Percentiles rank a stretch among this genome's conserved stretches.
Conservation (phyloP, 768 basidiomycete species). For the Rhodotorula toruloides region DNA sequence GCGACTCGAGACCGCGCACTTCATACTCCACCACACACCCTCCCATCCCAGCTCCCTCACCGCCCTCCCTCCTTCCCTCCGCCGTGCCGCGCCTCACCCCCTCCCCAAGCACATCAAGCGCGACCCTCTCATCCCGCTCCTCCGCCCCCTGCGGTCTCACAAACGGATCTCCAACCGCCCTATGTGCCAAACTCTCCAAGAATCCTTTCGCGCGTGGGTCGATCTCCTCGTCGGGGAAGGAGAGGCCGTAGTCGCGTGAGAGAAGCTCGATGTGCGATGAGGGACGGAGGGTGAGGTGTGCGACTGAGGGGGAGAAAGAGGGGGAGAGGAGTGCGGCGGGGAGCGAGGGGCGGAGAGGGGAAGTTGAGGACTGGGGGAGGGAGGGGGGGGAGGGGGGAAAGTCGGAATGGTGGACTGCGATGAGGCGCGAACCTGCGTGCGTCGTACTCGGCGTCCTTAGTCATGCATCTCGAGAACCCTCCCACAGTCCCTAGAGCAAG, state of each 20-base stretch:
- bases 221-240: background rate
- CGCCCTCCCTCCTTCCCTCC: constrained; percentile 46
- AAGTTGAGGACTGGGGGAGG: constrained; percentile 52
- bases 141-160: background rate
- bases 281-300: constrained; percentile 65
- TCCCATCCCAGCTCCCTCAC: constrained; percentile 50
- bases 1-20: too few species aligned
- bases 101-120: background rate
- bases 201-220: background rate
- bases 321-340: constrained; percentile 59
- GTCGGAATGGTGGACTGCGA: constrained; percentile 48
- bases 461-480: too few species aligned
- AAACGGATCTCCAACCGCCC: constrained; percentile 27
- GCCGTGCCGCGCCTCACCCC: constrained; percentile 44
- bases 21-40: background rate
- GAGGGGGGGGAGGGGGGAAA: constrained; percentile 52
- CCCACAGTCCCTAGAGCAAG: background rate
- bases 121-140: background rate
- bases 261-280: constrained; percentile 64
- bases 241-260: constrained; percentile 56
- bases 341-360: constrained; percentile 50
- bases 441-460: background rate
- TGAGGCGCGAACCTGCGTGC: constrained; percentile 28
- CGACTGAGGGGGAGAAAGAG: constrained; percentile 60
- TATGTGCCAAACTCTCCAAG: background rate